phyloP scores from a whole-genome alignment of 1,284 basidiomycete genomes.

The Cryptococcus sp. region DNA sequence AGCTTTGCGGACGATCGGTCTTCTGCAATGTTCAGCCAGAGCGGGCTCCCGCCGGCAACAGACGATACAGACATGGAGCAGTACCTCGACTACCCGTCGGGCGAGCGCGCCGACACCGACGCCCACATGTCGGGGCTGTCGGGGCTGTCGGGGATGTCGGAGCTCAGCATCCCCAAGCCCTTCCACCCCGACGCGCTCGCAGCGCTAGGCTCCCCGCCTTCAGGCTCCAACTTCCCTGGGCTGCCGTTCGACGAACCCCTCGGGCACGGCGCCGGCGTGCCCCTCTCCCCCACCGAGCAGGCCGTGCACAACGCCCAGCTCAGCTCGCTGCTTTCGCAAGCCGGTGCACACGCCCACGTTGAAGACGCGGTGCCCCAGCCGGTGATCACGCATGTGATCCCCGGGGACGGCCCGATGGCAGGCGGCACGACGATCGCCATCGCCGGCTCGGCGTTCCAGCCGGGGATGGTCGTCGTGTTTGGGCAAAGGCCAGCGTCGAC shows the following conservation, averaged over 20 bases:
- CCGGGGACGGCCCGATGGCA: slow-evolving; percentile 82
- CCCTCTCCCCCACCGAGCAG: slow-evolving; percentile 16
- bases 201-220: slow-evolving; percentile 5
- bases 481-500: slow-evolving; percentile 80
- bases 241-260: slow-evolving; percentile 16
- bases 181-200: slow-evolving; percentile 10
- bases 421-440: slow-evolving; percentile 95
- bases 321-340: slow-evolving; percentile 3
- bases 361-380: slow-evolving; percentile 34
- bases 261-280: not conserved
- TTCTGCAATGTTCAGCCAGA: slow-evolving; percentile 36
- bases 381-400: slow-evolving; percentile 64
- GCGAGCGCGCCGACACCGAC: slow-evolving; percentile 14
- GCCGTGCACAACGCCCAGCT: slow-evolving; percentile 19
- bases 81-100: slow-evolving; percentile 44
- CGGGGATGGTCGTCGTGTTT: slow-evolving; percentile 68
- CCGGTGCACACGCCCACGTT: slow-evolving; percentile 5
- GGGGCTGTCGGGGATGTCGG: too few species aligned
- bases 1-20: slow-evolving; percentile 23
- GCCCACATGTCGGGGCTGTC: not conserved
- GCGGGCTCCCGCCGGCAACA: slow-evolving; percentile 29
- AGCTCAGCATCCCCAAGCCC: not conserved
- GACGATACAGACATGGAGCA: slow-evolving; percentile 8
- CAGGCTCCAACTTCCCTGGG: slow-evolving; percentile 10
- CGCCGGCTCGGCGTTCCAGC: slow-evolving; percentile 78